Evolutionary conservation across 495 filamentous ascomycete genomes (phyloP), one percentile per base, ranked within the genome.

Genomic region (Trichocladium antarcticum): DNA sequence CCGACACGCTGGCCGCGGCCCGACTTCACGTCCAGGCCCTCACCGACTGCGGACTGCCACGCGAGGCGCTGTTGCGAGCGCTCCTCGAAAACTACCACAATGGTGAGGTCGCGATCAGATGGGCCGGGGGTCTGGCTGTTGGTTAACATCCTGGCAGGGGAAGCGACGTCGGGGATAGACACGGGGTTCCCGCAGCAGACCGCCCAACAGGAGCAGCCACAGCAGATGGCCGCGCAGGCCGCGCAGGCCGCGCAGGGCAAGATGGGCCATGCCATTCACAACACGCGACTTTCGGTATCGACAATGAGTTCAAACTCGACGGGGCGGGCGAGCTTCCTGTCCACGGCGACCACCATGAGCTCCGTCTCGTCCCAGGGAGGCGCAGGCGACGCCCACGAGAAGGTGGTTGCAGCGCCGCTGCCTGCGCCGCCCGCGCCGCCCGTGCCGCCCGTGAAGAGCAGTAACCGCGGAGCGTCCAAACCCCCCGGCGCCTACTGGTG

Each of bases 401-500:
- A 10, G 31, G 31, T 55, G 35, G 44, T 45, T 39, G 45, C 37
- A 6, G 11, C 40, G 20, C 38, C 47, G 8, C 31, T 36, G 20
- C 37, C 55, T 20, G 45, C 52, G 22, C 49, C 50, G 22, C 53
- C 46, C 16, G 45, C 51, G 37, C 49, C 57, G 35, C 38, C 53
- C 21, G 29, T 49, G 45, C 32, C 53, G 19, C 37, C 53, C 5
- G 48, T 40, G 35, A 62, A 61, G 47, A 57, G 47, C 53, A 62
- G 37, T 57, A 60, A 63, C 27, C 48, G 58, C 6, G 58, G 60
- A 9, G 56, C 58, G 4, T 56, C 62, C 32, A 62, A 62, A 39
- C 50, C 57, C 5, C 60, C 55, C 34, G 59, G 62, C 29, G 67
- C 67, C 32, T 74, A 71, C 58, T 73, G 70, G 71, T 74, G 71